phyloP scores from a whole-genome alignment of 345 rosid species.

The Raphanus sativus region DNA sequence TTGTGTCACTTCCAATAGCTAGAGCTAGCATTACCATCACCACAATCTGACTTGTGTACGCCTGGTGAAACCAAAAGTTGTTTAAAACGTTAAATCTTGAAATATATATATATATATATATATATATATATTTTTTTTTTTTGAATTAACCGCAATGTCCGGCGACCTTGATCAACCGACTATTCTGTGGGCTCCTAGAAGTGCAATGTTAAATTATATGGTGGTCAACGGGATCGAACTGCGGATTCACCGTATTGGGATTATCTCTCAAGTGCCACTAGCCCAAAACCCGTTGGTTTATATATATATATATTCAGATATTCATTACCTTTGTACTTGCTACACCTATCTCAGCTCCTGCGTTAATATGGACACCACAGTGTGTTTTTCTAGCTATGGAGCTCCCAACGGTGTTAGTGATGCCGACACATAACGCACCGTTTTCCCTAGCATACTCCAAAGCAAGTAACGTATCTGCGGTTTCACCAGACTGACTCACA shows the following conservation, averaged over 20 bases:
- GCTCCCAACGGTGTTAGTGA: constrained; percentile 95
- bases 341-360: constrained; percentile 95
- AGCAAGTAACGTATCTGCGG: constrained; percentile 92
- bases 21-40: constrained; percentile 97
- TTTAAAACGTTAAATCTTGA: not conserved
- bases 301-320: not conserved
- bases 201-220: no score
- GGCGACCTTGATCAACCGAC: no score
- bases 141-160: no score
- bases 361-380: constrained; percentile 91
- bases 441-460: constrained; percentile 79
- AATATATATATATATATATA: no score
- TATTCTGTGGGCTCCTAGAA: no score
- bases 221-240: no score
- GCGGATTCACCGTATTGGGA: no score
- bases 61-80: constrained; percentile 44
- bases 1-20: constrained; percentile 84
- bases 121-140: no score
- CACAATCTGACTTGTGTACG: constrained; percentile 95
- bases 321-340: constrained; percentile 91
- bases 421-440: constrained; percentile 93
- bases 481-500: constrained; percentile 99
- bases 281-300: no score
- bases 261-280: no score
- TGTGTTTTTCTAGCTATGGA: constrained; percentile 87